These are phyloP conservation scores for Bocquillonia castaneifolia DNA, from an alignment of 441 rosid genomes.

Conservation along the genomic window DNA sequence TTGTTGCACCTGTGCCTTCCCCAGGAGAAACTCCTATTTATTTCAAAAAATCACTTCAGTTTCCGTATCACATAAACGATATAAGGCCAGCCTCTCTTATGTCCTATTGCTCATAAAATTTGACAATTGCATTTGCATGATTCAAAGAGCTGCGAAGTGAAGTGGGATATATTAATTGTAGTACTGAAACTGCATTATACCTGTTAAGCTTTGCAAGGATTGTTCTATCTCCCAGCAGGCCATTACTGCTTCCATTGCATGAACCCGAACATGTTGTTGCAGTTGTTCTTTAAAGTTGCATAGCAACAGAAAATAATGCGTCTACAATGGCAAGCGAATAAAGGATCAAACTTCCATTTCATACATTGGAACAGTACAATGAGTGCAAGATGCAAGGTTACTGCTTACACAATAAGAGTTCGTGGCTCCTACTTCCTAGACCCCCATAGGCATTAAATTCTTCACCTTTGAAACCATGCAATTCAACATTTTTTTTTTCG, in stretches of 20 bases:
- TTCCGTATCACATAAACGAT: neutral
- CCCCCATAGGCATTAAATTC: no score
- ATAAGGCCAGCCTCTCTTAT: neutral
- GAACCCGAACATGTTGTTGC: constrained; percentile 97
- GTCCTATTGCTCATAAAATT: no score
- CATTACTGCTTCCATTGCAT: constrained; percentile 99
- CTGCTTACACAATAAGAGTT: no score
- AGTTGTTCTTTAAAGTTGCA: constrained; percentile 97
- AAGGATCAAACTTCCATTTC: constrained; percentile 1
- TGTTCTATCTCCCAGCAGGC: constrained; percentile 99
- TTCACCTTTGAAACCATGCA: no score
- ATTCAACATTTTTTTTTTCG: no score
- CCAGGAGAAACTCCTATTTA: constrained; percentile 87
- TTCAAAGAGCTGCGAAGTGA: no score
- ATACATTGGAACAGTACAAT: no score
- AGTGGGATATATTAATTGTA: no score
- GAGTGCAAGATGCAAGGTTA: no score
- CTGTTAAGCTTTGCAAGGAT: constrained; percentile 93
- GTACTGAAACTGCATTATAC: no score
- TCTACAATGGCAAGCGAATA: constrained; percentile 38
- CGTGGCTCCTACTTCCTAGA: no score
- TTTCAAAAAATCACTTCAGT: neutral
- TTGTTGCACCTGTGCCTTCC: constrained; percentile 94
- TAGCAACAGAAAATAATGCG: constrained; percentile 89
- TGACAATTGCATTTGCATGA: no score